Evolutionary conservation across 495 filamentous ascomycete genomes (phyloP).

Genomic region (Hypomontagnella monticulosa): DNA sequence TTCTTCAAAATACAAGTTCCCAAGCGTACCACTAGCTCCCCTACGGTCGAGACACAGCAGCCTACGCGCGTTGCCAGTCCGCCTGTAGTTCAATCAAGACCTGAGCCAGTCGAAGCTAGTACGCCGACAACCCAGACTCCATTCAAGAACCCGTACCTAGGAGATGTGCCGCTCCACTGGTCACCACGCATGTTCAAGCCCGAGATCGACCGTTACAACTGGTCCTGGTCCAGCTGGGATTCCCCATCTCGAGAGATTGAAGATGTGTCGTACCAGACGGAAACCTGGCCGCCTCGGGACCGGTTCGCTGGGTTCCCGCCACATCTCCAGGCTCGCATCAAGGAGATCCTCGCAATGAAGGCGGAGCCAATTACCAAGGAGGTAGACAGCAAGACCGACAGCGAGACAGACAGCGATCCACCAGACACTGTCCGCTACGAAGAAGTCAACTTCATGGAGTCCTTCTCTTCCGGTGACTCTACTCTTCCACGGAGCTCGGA

Average conservation of each 20-base stretch:
- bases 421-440: constrained; percentile 24
- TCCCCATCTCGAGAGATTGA: constrained; percentile 34
- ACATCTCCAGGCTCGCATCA: constrained; percentile 2
- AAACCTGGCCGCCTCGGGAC: constrained; percentile 6
- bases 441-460: constrained; percentile 5
- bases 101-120: background rate
- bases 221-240: constrained; percentile 38
- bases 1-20: too few relatives aligned
- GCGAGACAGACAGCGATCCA: background rate
- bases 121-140: constrained; percentile 11
- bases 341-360: constrained; percentile 16
- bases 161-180: constrained; percentile 29
- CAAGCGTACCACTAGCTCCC: too few relatives aligned
- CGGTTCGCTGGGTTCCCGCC: constrained; percentile 13
- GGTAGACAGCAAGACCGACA: background rate
- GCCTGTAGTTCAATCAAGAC: constrained; percentile 5
- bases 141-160: constrained; percentile 30
- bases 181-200: constrained; percentile 38
- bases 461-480: constrained; percentile 11
- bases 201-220: constrained; percentile 33
- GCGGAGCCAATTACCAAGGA: background rate
- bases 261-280: constrained; percentile 29
- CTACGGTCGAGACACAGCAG: background rate
- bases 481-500: constrained; percentile 4
- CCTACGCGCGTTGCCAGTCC: constrained; percentile 5